Evolutionary conservation across 2,329 filamentous ascomycete species (phyloP), one percentile per base, ranked within the genome.

Genomic region (Alternaria sp.): DNA sequence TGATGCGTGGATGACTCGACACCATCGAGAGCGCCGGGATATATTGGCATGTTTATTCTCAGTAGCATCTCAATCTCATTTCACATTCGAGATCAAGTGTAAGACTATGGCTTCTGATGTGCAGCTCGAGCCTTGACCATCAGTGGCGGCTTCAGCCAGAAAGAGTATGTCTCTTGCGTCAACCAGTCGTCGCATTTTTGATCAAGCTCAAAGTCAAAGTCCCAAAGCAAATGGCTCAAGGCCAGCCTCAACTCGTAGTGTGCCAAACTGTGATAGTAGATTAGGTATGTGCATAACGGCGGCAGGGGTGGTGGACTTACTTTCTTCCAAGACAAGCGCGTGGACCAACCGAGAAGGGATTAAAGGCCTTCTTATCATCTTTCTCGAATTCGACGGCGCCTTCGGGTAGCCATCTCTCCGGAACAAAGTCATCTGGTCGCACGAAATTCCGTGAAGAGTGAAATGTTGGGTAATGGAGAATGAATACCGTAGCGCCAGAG

Each of bases 261-360:
- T 49, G 43, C 51, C 30, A 54, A 36, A 24, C 51, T 54, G 43
- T 38, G 14, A 30, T 8, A 16, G 12, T 1, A n/a, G 16, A 18
- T 54, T 22, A 42, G 51, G 8, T 24, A 2, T 48, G 36, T 30
- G 30, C 30, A 14, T 30, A 30, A 42, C 7, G 5, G 16, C 34
- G 14, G 28, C 20, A n/a, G 32, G 47, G 38, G 28, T 14, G 28
- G 11, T 12, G 14, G 48, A 41, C 51, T 49, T 44, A 54, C 56
- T 54, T 49, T 30, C 51, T 54, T 36, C 57, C 43, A 22, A 59
- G 43, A 34, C 56, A 59, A 48, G 51, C 56, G 36, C 56, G 51
- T 38, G 43, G 56, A 16, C 51, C 51, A 18, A 49, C 43, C 1
- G 42, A 54, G 32, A 59, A 59, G 16, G 51, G 43, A 12, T 49